Evolutionary conservation across 805 yeast genomes (phyloP), one percentile per base, ranked within the genome.

Genomic region (Candida xiaguanensis): DNA sequence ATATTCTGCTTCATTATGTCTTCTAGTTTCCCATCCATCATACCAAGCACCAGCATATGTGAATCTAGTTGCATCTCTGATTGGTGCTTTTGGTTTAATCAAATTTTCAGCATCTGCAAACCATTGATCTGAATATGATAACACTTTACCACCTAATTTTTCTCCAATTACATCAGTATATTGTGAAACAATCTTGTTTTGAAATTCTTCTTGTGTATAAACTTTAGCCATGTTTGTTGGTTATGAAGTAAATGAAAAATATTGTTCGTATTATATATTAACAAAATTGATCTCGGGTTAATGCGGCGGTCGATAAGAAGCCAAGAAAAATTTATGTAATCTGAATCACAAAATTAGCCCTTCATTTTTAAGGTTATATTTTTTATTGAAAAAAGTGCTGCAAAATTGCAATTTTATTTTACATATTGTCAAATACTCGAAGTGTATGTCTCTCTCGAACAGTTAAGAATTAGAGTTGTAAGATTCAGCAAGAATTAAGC

Each of bases 21-120:
- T 76, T 58, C 97, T 75, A 9, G 98, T 91, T 63, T 91, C 98
- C 98, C 98, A 91, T 16, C 99, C 99, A 51, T 91, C 99, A 58
- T 87, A 91, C 96, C 97, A 91, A 3, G 96, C 96, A 37, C 98
- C 98, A 3, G 90, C 77, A 43, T 76, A 84, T 2, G 82, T 78
- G 60, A 88, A 90, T 51, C 76, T 73, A 20, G 89, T 83, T 8
- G 85, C 82, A 51, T 88, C 95, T 54, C 95, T 71, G 41, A 87
- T 75, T 2, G 97, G 95, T 3, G 82, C 74, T 33, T 72, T 74
- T 27, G 96, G 90, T 55, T 85, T 81, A 58, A 89, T 80, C 52
- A 91, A 72, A 63, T 91, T 91, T 23, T 73, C 77, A 5, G 98
- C 98, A 31, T 79, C 91, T 1, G 97, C 98, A 65, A 91, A 91